Evolutionary conservation across 352 stramenopile genomes (phyloP), one percentile per base, ranked within the genome.

Genomic region (Globisporangium apiculatum): DNA sequence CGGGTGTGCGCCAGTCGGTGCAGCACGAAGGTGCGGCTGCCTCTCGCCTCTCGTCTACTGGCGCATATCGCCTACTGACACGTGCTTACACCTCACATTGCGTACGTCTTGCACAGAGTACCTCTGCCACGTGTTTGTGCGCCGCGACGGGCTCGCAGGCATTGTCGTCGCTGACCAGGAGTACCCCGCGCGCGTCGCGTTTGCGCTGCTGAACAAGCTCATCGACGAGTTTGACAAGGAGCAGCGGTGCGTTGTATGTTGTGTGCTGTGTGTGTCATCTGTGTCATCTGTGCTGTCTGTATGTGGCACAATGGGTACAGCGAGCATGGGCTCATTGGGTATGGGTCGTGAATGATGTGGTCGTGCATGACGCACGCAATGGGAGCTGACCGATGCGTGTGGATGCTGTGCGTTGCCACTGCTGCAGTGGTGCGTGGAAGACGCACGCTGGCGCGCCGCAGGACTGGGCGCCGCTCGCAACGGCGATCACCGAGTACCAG

Each of bases 81-180:
- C 2, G 24, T 31, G 24, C 24, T 31, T 31, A 3, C 24, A 31
- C 24, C 24, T 31, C 24, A 31, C 24, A 31, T 31, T 31, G 24
- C 24, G 24, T 31, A 31, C 24, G 24, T 31, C 24, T 31, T 31
- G 7, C 35, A 12, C 45, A 90, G 91, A 97, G 53, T 99, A 99
- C 79, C 96, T 98, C 48, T 98, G 98, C 53, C 97, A 99, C 77
- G 97, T 98, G 64, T 99, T 99, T 65, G 89, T 99, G 65, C 88
- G 97, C 66, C 87, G 90, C 50, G 97, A 99, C 69, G 96, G 97
- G 5, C 72, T 99, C 14, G 85, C 82, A n/a, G 96, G 91, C 11
- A 97, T 97, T 36, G 90, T 99, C 36, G 98, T 97, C 49, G 96
- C 95, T 35, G 97, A 99, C 73, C 77, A 96, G 61, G 97, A 99